phyloP scores from a whole-genome alignment of 1,139 yeast species.

The Kluyveromyces sp. region DNA sequence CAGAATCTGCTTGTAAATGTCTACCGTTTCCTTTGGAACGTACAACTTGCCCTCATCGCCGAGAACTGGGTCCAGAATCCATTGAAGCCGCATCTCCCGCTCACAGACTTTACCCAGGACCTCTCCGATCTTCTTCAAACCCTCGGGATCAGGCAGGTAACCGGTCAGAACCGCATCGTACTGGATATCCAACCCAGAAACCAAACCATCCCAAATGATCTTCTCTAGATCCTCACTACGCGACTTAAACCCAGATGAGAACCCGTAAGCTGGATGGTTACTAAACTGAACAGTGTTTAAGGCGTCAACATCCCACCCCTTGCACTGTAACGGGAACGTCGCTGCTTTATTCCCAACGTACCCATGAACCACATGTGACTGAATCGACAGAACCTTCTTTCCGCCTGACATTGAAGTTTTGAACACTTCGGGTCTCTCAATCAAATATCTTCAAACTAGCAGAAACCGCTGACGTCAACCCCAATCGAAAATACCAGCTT shows the following conservation, averaged over 20 bases:
- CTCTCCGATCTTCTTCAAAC: slow-evolving; percentile 38
- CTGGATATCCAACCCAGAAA: slow-evolving; percentile 33
- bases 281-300: slow-evolving; percentile 74
- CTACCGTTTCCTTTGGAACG: slow-evolving; percentile 64
- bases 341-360: slow-evolving; percentile 80
- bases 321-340: slow-evolving; percentile 52
- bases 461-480: too few relatives aligned
- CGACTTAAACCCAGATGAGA: slow-evolving; percentile 40
- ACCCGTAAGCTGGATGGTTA: slow-evolving; percentile 78
- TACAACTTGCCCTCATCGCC: slow-evolving; percentile 87
- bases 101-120: slow-evolving; percentile 15
- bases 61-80: slow-evolving; percentile 87
- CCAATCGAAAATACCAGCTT: too few relatives aligned
- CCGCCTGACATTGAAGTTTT: background rate
- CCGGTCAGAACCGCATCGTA: slow-evolving; percentile 68
- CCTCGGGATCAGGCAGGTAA: slow-evolving; percentile 53
- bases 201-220: slow-evolving; percentile 43
- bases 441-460: background rate
- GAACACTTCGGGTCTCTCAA: background rate
- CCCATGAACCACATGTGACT: slow-evolving; percentile 83
- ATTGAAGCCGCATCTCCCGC: slow-evolving; percentile 29
- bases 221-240: slow-evolving; percentile 37
- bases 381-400: slow-evolving; percentile 45
- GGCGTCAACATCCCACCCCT: slow-evolving; percentile 80
- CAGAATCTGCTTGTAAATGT: slow-evolving; percentile 55